Conservation (phyloP, 768 basidiomycete genomes). For the Amanita polypyramis region DNA sequence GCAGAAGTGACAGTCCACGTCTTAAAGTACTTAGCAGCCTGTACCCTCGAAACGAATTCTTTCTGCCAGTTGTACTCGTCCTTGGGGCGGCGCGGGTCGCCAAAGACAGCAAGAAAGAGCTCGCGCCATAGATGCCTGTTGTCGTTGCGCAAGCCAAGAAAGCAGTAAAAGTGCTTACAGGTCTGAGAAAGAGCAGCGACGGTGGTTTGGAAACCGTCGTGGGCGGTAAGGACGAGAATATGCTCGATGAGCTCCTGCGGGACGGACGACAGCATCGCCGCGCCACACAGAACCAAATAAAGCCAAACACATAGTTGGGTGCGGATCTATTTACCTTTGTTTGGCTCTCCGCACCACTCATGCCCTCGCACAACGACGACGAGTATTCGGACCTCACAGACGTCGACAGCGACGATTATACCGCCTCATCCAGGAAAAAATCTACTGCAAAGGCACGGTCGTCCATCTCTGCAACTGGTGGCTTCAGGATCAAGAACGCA, state of each 20-base stretch:
- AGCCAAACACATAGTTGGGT: background rate
- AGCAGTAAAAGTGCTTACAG: slow-evolving; percentile 18
- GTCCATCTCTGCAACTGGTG: background rate
- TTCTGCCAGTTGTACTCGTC: slow-evolving; percentile 13
- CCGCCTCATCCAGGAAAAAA: background rate
- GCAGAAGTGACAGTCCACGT: background rate
- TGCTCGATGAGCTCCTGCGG: slow-evolving; percentile 33
- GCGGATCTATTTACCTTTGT: too few species aligned
- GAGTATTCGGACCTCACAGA: slow-evolving; percentile 25
- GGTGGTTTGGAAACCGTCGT: slow-evolving; percentile 18
- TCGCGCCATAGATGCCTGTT: slow-evolving; percentile 29
- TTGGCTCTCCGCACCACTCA: background rate
- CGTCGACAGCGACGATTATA: slow-evolving; percentile 16
- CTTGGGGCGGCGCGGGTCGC: slow-evolving; percentile 27
- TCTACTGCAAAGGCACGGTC: slow-evolving; percentile 10
- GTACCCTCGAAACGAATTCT: slow-evolving; percentile 13
- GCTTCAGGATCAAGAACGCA: slow-evolving; percentile 30
- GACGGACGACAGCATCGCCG: slow-evolving; percentile 6
- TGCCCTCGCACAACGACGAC: slow-evolving; percentile 14
- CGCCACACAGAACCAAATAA: background rate
- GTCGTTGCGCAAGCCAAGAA: slow-evolving; percentile 21
- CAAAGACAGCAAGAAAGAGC: slow-evolving; percentile 37
- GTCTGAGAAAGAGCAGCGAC: slow-evolving; percentile 27
- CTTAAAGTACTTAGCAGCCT: slow-evolving; percentile 10
- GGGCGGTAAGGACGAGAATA: slow-evolving; percentile 18